Evolutionary conservation across 768 basidiomycete genomes (phyloP), one percentile per base, ranked within the genome.

Genomic region (Lyophyllum semitale): DNA sequence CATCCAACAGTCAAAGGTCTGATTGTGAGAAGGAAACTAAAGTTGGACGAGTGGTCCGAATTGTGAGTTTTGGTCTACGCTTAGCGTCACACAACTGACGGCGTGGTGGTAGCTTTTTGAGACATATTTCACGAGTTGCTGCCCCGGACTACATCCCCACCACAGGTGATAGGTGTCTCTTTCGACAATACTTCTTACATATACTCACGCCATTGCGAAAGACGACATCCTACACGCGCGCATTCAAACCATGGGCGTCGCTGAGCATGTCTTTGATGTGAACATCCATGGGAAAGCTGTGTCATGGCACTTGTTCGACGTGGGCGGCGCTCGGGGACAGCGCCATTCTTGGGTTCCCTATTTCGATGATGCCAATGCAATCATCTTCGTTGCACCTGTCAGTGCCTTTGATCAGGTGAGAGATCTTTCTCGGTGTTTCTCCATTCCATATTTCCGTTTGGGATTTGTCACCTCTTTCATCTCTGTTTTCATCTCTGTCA

Each of bases 141-240:
- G 77, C 83, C 2, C 68, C 76, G 3, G 82, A 84, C 49, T 94
- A 93, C 63, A 69, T 90, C 40, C 91, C 91, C 25, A 85, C 85
- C 2, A 91, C 84, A 37, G 90, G 90, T 89, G 66, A 37, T 71
- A 57, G 15, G 15, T 30, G 26, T 38, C 33, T 51, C 40, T 51
- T 53, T 5, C 27, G 6, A 17, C 42, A 30, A 47, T 44, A 52
- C 42, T 53, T 51, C 26, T 37, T 63, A 65, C 68, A 71, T 72
- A 69, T 68, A 66, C 60, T 69, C 51, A 72, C 59, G 23, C 59
- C 20, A 46, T 41, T 35, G 12, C 50, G 8, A 22, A 57, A 91
- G 91, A 93, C 68, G 91, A 94, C 64, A 91, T 94, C 53, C 76
- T 94, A 17, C 90, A 91, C 65, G 91, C 90, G n/a, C 87, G 91